Evolutionary conservation across 2,329 filamentous ascomycete species (phyloP).

Genomic region (Orbilia brochopaga): DNA sequence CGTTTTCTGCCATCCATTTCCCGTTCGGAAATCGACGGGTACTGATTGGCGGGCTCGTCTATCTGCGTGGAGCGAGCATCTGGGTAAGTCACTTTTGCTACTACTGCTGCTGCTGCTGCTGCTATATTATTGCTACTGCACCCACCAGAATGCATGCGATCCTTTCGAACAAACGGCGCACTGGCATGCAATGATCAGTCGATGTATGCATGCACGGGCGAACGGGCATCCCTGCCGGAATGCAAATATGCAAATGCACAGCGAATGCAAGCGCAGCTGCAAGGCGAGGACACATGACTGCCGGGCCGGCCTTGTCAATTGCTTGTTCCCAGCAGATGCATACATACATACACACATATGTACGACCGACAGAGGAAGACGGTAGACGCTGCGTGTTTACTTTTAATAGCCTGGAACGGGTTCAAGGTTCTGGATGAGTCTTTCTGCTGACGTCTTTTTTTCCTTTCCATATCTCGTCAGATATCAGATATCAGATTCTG

Average conservation of each 20-base stretch:
- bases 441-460: not conserved
- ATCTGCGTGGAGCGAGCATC: slow-evolving; percentile 4
- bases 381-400: not conserved
- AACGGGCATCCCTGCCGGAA: slow-evolving; percentile 18
- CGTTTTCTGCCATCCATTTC: slow-evolving; percentile 6
- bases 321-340: not conserved
- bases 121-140: too few species aligned
- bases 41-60: slow-evolving; percentile 1
- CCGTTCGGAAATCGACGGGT: not conserved
- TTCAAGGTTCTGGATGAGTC: not conserved
- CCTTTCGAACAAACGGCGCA: not conserved
- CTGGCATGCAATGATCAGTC: slow-evolving; percentile 15
- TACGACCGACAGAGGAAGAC: too few species aligned
- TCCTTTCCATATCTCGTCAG: too few species aligned
- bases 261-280: not conserved
- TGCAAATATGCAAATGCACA: not conserved
- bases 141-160: not conserved
- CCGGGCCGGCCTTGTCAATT: not conserved
- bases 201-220: slow-evolving; percentile 30
- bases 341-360: too few species aligned
- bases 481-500: not conserved
- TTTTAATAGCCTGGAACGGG: not conserved
- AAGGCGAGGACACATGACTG: not conserved
- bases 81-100: not conserved
- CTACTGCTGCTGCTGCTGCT: too few species aligned